Conservation (phyloP, 2,329 filamentous ascomycete genomes). For the Allantophomopsis cytisporea region DNA sequence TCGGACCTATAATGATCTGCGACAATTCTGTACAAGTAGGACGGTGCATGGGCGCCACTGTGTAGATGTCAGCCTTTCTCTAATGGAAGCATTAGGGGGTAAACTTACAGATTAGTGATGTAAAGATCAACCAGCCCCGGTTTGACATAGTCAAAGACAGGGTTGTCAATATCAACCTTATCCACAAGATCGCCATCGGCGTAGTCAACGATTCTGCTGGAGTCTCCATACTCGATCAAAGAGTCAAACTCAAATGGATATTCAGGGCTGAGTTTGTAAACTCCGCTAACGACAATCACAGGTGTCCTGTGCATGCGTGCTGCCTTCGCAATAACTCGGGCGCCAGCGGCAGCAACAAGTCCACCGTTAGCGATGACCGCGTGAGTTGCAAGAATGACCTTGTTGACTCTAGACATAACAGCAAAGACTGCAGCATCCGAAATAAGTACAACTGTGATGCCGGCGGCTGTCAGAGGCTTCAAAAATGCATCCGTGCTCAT, state of each 20-base stretch:
- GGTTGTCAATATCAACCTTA: slow-evolving; percentile 64
- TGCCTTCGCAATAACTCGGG: slow-evolving; percentile 68
- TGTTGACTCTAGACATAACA: slow-evolving; percentile 90
- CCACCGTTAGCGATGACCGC: slow-evolving; percentile 82
- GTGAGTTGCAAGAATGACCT: slow-evolving; percentile 82
- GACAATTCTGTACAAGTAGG: slow-evolving; percentile 61
- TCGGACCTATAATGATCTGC: slow-evolving; percentile 64
- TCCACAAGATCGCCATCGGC: slow-evolving; percentile 70
- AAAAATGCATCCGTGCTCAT: slow-evolving; percentile 41
- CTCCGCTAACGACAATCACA: slow-evolving; percentile 77
- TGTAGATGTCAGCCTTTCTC: not conserved
- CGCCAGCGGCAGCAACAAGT: slow-evolving; percentile 73
- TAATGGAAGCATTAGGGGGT: slow-evolving; percentile 7
- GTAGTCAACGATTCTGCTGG: slow-evolving; percentile 63
- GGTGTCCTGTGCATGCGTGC: slow-evolving; percentile 72
- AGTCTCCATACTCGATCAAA: slow-evolving; percentile 76
- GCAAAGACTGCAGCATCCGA: slow-evolving; percentile 79
- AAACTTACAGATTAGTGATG: slow-evolving; percentile 67
- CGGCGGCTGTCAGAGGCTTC: slow-evolving; percentile 65
- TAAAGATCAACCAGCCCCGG: slow-evolving; percentile 66
- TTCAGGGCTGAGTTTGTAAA: slow-evolving; percentile 88
- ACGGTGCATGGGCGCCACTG: slow-evolving; percentile 54
- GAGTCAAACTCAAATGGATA: slow-evolving; percentile 74
- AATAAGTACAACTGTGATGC: slow-evolving; percentile 72
- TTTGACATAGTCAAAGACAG: slow-evolving; percentile 71